phyloP scores from a whole-genome alignment of 2,329 filamentous ascomycete species.

The Phaeosphaeriaceae sp. region DNA sequence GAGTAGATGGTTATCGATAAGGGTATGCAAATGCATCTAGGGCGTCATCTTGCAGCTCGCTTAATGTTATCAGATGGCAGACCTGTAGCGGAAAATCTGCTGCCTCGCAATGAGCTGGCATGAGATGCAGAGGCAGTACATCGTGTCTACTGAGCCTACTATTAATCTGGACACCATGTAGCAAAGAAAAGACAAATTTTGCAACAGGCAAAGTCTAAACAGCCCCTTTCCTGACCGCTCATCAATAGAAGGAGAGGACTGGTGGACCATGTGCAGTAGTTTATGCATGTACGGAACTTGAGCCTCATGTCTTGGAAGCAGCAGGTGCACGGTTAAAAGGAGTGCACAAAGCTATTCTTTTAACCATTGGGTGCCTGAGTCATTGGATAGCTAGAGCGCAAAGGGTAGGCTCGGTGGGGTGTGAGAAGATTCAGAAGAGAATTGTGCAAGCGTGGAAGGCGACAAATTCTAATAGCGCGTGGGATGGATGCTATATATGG shows the following conservation, averaged over 20 bases:
- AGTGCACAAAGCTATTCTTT: conserved; percentile 8
- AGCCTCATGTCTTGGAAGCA: conserved; percentile 6
- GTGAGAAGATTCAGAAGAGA: too few relatives aligned
- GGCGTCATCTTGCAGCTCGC: conserved; percentile 14
- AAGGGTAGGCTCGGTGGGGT: not conserved
- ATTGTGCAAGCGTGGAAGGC: conserved; percentile 1
- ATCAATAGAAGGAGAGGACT: too few relatives aligned
- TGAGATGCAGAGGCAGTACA: too few relatives aligned
- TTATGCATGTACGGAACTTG: conserved; percentile 8
- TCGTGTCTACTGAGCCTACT: too few relatives aligned
- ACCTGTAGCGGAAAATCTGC: not conserved
- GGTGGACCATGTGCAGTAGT: not conserved
- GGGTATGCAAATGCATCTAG: conserved; percentile 10
- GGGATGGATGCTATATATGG: too few relatives aligned
- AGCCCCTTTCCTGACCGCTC: too few relatives aligned
- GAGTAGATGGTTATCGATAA: conserved; percentile 22
- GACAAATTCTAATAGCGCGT: too few relatives aligned
- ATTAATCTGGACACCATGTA: too few relatives aligned
- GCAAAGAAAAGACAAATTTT: too few relatives aligned
- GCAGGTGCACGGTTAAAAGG: conserved; percentile 18
- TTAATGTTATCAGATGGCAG: not conserved
- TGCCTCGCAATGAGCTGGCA: too few relatives aligned
- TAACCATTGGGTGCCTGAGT: conserved; percentile 10
- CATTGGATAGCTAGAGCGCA: conserved; percentile 3
- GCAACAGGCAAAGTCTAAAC: too few relatives aligned